Percentiles rank a stretch among this genome's conserved stretches.
Conservation (phyloP, 768 basidiomycete species). For the Psilocybe azurescens region DNA sequence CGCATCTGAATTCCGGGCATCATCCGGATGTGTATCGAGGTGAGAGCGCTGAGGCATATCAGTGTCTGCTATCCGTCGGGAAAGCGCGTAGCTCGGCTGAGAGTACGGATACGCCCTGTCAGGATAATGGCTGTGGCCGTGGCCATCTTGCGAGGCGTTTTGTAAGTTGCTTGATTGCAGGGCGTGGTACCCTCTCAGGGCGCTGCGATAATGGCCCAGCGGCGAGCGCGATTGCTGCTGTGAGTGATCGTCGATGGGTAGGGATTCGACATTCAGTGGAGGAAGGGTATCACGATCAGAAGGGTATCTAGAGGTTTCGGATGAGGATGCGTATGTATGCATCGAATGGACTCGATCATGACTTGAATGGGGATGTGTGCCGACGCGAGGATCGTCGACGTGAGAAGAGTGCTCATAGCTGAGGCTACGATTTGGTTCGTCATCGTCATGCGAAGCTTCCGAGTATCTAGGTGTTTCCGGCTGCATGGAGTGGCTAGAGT, state of each 20-base stretch:
- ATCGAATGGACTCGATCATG: not conserved
- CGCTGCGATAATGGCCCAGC: not conserved
- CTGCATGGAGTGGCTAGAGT: not conserved
- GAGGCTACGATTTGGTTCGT: not conserved
- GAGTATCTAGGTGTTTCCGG: not conserved
- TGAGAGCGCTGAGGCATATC: not conserved
- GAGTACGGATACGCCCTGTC: not conserved
- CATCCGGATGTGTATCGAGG: not conserved
- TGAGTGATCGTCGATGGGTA: not conserved
- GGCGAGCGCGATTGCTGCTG: not conserved
- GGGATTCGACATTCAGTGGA: not conserved
- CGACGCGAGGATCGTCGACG: not conserved
- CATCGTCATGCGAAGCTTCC: not conserved
- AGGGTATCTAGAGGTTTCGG: constrained; percentile 6
- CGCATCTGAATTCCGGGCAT: not conserved
- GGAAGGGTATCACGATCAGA: not conserved
- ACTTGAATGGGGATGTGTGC: not conserved
- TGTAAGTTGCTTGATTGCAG: not conserved
- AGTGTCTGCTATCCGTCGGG: not conserved
- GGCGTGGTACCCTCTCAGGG: not conserved
- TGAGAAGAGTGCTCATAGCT: not conserved
- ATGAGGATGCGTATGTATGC: constrained; percentile 1
- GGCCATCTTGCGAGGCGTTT: not conserved
- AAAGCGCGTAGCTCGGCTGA: not conserved
- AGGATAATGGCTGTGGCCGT: not conserved